Evolutionary conservation across 1,139 yeast genomes (phyloP).

Genomic region (Pichia sorboxylosa): DNA sequence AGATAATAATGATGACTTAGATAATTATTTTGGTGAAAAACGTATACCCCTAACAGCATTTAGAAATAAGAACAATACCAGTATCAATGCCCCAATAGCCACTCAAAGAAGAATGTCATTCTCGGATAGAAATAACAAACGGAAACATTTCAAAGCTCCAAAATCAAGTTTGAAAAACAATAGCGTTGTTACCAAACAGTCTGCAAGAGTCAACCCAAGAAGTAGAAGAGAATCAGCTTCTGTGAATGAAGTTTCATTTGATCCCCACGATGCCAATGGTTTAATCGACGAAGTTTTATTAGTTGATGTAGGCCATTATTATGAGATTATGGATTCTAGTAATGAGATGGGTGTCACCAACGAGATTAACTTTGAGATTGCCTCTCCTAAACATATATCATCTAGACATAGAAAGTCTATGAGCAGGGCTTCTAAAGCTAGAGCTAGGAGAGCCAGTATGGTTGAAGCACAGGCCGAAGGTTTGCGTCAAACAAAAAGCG

Average conservation of each 20-base stretch:
- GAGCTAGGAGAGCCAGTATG: constrained; percentile 44
- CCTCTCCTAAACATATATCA: constrained; percentile 5
- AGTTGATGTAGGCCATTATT: constrained; percentile 8
- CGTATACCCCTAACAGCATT: constrained; percentile 82
- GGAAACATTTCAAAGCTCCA: constrained; percentile 6
- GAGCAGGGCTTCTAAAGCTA: constrained; percentile 13
- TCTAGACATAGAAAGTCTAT: constrained; percentile 8
- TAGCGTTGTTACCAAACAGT: neutral
- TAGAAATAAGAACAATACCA: constrained; percentile 53
- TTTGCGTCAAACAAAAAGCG: constrained; percentile 58
- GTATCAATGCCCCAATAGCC: constrained; percentile 4
- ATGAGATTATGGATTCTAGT: neutral
- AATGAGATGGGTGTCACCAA: neutral
- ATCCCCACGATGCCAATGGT: neutral
- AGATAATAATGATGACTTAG: constrained; percentile 24
- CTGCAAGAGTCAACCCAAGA: neutral
- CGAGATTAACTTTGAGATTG: constrained; percentile 5
- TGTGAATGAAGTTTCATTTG: neutral
- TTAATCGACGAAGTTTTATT: constrained; percentile 9
- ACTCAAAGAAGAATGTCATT: constrained; percentile 17
- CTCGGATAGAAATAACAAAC: constrained; percentile 9
- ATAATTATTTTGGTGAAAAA: constrained; percentile 33
- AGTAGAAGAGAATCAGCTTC: neutral
- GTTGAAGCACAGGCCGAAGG: constrained; percentile 72
- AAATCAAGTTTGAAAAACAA: constrained; percentile 3